A percentile compares a stretch with the other conserved stretches of the same genome.
phyloP scores from a whole-genome alignment of 805 yeast species.

The Starmerella roubikii region DNA sequence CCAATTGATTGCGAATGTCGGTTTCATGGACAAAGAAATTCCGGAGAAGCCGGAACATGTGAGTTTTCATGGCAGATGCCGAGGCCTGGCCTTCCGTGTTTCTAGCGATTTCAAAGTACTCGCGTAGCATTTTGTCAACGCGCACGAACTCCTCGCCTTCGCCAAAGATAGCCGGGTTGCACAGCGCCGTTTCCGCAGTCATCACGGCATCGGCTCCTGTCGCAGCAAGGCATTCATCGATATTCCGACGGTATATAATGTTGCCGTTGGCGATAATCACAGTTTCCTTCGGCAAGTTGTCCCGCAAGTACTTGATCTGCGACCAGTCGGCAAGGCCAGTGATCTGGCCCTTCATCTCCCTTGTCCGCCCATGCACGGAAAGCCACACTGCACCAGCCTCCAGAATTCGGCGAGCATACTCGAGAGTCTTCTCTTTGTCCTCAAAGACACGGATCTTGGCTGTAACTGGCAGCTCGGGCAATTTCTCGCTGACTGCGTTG shows the following conservation, averaged over 20 bases:
- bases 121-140: conserved; percentile 69
- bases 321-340: conserved; percentile 96
- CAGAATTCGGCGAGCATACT: conserved; percentile 77
- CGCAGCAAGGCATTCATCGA: conserved; percentile 49
- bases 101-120: conserved; percentile 74
- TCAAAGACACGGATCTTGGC: conserved; percentile 89
- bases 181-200: conserved; percentile 93
- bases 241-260: conserved; percentile 76
- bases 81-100: conserved; percentile 55
- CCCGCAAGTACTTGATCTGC: conserved; percentile 56
- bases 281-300: conserved; percentile 64
- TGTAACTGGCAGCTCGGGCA: conserved; percentile 70
- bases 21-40: conserved; percentile 68
- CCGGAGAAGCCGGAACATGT: conserved; percentile 72
- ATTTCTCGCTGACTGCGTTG: conserved; percentile 54
- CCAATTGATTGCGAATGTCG: conserved; percentile 63
- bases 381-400: conserved; percentile 91
- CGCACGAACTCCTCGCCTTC: conserved; percentile 55
- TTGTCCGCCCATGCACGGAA: conserved; percentile 87
- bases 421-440: conserved; percentile 66
- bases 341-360: conserved; percentile 95
- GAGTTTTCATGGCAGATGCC: conserved; percentile 75
- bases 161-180: conserved; percentile 82
- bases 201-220: conserved; percentile 80
- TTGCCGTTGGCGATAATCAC: conserved; percentile 94